Percentiles rank a stretch among this genome's conserved stretches.
Conservation (phyloP, 495 filamentous ascomycete genomes). For the Trichocladium antarcticum region DNA sequence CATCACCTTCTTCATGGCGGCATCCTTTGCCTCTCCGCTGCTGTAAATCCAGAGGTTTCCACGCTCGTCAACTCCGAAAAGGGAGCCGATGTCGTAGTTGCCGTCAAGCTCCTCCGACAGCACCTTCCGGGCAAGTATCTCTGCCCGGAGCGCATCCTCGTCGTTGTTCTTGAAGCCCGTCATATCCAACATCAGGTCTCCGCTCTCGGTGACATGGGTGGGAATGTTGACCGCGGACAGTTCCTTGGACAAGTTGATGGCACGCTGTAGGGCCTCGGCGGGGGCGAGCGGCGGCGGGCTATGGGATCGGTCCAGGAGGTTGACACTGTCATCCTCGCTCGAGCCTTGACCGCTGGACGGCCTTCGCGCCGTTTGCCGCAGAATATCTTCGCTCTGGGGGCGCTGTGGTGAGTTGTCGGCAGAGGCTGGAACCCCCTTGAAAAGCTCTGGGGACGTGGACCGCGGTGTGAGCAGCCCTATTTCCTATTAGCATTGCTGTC, state of each 20-base stretch:
- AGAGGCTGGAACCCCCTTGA: constrained; percentile 35
- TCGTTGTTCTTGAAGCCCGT: constrained; percentile 89
- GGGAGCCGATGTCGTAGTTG: constrained; percentile 86
- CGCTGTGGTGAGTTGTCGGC: constrained; percentile 35
- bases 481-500: constrained; percentile 6
- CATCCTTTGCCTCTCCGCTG: constrained; percentile 88
- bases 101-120: constrained; percentile 90
- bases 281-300: constrained; percentile 71
- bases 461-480: constrained; percentile 52
- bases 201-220: constrained; percentile 77
- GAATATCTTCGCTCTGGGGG: constrained; percentile 36
- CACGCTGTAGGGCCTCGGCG: constrained; percentile 69
- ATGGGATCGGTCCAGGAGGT: constrained; percentile 44
- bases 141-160: constrained; percentile 80
- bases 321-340: constrained; percentile 27
- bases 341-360: constrained; percentile 39
- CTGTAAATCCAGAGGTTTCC: constrained; percentile 99
- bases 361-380: constrained; percentile 26
- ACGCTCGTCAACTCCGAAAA: constrained; percentile 89
- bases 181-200: constrained; percentile 99
- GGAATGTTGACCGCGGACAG: constrained; percentile 83
- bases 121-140: constrained; percentile 88
- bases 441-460: constrained; percentile 48
- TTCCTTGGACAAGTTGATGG: constrained; percentile 76
- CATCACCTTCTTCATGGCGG: constrained; percentile 42